A percentile compares a stretch with the other conserved stretches of the same genome.
Evolutionary conservation across 2,329 filamentous ascomycete genomes (phyloP).

Genomic region (Fusarium coffeatum): DNA sequence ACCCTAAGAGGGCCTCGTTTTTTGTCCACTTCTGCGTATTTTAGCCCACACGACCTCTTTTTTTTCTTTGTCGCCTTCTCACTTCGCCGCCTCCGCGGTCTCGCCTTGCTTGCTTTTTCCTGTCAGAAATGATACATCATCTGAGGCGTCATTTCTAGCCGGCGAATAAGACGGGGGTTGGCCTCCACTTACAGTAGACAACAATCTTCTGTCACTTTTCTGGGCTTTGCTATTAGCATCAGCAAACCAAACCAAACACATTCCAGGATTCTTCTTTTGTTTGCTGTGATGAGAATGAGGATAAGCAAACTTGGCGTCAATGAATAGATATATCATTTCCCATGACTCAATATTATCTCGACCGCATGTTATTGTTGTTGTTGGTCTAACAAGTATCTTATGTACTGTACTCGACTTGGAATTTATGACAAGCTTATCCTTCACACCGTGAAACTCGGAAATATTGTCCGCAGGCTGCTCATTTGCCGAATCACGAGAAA

Average conservation of each 20-base stretch:
- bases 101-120: slow-evolving; percentile 5
- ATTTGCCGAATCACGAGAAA: slow-evolving; percentile 15
- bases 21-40: neutral
- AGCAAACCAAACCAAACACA: slow-evolving; percentile 1
- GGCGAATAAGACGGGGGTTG: slow-evolving; percentile 15
- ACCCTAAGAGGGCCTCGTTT: neutral
- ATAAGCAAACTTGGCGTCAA: neutral
- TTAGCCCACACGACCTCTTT: neutral
- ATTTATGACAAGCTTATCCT: neutral
- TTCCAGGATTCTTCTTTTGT: neutral
- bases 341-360: neutral
- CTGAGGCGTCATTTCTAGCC: slow-evolving; percentile 13
- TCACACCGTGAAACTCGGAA: neutral
- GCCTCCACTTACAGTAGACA: slow-evolving; percentile 6
- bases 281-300: neutral
- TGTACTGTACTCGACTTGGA: neutral
- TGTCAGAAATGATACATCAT: slow-evolving; percentile 33
- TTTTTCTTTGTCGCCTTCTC: neutral
- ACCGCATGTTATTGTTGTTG: neutral
- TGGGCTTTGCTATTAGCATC: neutral
- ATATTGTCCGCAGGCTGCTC: neutral
- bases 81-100: slow-evolving; percentile 22
- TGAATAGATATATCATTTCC: neutral
- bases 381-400: neutral
- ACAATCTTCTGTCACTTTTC: slow-evolving; percentile 5